Evolutionary conservation across 164 flowering plant species (phyloP).

Genomic region (Chimonanthus praecox): DNA sequence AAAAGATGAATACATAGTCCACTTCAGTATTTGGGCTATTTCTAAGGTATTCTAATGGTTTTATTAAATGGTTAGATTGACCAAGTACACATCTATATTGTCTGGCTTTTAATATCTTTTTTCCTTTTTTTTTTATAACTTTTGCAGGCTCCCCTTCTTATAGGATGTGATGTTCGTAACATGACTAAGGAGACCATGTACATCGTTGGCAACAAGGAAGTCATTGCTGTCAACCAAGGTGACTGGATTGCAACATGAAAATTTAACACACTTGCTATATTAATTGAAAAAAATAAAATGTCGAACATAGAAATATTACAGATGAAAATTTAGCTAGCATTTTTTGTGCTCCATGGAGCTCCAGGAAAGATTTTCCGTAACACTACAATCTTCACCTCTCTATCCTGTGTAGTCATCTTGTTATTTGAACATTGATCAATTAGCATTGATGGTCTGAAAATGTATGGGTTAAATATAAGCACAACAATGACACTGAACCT

Average conservation of each 20-base stretch:
- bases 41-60: constrained; percentile 48
- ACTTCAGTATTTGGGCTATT: constrained; percentile 87
- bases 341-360: neutral
- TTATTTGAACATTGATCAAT: too few species aligned
- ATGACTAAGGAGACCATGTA: constrained; percentile 55
- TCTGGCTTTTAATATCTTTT: neutral
- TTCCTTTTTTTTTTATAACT: neutral
- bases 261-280: neutral
- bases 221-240: constrained; percentile 85
- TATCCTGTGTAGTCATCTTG: neutral
- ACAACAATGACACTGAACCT: neutral
- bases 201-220: constrained; percentile 66
- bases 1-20: constrained; percentile 62
- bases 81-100: neutral
- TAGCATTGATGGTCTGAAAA: neutral
- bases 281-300: too few species aligned
- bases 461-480: too few species aligned
- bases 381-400: neutral
- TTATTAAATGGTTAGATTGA: neutral
- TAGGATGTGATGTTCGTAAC: constrained; percentile 80
- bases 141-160: constrained; percentile 80
- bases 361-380: neutral
- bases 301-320: neutral
- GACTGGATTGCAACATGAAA: neutral
- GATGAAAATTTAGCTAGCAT: neutral